Percentiles rank a stretch among this genome's conserved stretches.
phyloP scores from a whole-genome alignment of 768 basidiomycete genomes.

The Xerocomus spinulosus region DNA sequence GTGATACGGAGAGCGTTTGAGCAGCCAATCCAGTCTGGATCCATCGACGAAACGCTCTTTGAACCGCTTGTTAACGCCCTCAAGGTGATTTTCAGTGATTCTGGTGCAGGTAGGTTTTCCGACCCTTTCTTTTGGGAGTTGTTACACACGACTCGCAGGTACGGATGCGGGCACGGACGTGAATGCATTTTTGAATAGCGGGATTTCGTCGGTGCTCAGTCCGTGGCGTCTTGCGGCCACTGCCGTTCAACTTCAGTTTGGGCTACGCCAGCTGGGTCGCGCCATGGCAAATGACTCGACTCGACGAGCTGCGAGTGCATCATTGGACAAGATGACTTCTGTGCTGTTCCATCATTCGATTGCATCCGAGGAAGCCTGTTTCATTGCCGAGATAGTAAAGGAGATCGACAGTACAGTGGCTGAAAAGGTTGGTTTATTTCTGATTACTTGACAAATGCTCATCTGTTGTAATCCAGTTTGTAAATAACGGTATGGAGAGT shows the following conservation, averaged over 20 bases:
- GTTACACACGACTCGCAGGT: slow-evolving; percentile 11
- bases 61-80: slow-evolving; percentile 65
- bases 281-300: slow-evolving; percentile 55
- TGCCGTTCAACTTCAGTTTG: slow-evolving; percentile 72
- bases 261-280: slow-evolving; percentile 68
- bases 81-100: slow-evolving; percentile 61
- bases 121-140: too few relatives aligned
- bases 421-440: slow-evolving; percentile 47
- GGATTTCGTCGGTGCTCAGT: slow-evolving; percentile 62
- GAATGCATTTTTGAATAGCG: slow-evolving; percentile 51
- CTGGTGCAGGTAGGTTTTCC: slow-evolving; percentile 45
- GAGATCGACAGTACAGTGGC: slow-evolving; percentile 64
- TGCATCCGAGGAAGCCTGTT: slow-evolving; percentile 74
- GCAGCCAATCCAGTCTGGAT: slow-evolving; percentile 48
- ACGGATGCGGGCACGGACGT: slow-evolving; percentile 42
- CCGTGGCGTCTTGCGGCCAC: slow-evolving; percentile 85
- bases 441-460: not conserved
- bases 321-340: slow-evolving; percentile 60
- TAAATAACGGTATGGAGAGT: slow-evolving; percentile 68
- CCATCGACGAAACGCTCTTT: slow-evolving; percentile 46
- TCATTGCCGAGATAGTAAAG: slow-evolving; percentile 76
- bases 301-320: slow-evolving; percentile 49
- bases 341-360: slow-evolving; percentile 70
- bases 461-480: slow-evolving; percentile 44
- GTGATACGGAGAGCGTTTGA: slow-evolving; percentile 68